phyloP scores from a whole-genome alignment of 805 yeast species.

The Saccharomyces eubayanus region DNA sequence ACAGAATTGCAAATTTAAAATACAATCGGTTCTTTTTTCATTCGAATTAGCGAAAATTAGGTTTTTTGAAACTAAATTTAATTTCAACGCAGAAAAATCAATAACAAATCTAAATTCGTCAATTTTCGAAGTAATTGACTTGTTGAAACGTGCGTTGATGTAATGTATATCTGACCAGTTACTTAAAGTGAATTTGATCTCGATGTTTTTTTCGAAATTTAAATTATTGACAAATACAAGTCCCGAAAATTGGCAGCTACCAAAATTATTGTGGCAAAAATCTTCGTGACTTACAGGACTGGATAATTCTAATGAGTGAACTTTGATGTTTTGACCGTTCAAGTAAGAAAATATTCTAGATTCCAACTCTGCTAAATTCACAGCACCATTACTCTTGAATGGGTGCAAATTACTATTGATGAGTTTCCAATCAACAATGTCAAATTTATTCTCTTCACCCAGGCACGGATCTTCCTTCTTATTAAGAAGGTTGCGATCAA shows the following conservation, averaged over 20 bases:
- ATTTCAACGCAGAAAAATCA: conserved; percentile 14
- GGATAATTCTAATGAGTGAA: conserved; percentile 11
- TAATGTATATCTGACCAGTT: conserved; percentile 20
- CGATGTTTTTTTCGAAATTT: conserved; percentile 20
- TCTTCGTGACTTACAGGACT: not conserved
- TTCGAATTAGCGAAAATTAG: conserved; percentile 7
- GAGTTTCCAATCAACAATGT: conserved; percentile 10
- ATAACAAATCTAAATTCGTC: conserved; percentile 22
- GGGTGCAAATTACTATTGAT: conserved; percentile 5
- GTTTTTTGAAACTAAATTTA: conserved; percentile 11
- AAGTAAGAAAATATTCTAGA: conserved; percentile 10
- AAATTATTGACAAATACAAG: conserved; percentile 20
- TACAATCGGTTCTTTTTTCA: conserved; percentile 9
- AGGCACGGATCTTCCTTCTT: not conserved
- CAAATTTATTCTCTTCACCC: conserved; percentile 2
- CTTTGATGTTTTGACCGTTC: conserved; percentile 18
- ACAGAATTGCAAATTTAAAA: conserved; percentile 16
- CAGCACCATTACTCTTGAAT: not conserved
- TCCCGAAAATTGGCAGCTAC: conserved; percentile 11
- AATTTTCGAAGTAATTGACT: conserved; percentile 14
- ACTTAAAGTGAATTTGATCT: conserved; percentile 20
- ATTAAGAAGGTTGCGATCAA: not conserved
- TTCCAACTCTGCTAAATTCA: conserved; percentile 6
- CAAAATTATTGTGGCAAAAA: conserved; percentile 3
- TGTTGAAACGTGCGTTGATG: conserved; percentile 14